phyloP scores from a whole-genome alignment of 2,329 filamentous ascomycete species.

The Aspergillus neotritici region DNA sequence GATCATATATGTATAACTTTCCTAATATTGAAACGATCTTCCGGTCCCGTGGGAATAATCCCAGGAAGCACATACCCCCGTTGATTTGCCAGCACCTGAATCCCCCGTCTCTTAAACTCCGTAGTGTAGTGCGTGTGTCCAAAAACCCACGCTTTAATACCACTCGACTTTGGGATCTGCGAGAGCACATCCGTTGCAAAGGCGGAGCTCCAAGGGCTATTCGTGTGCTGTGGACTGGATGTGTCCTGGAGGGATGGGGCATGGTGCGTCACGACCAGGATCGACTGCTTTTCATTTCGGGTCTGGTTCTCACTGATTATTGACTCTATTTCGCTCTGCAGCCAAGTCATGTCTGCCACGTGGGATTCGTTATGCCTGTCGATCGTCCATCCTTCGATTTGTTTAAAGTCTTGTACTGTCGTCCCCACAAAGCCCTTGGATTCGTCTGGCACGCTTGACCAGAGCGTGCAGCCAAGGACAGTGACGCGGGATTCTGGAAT shows the following conservation, averaged over 20 bases:
- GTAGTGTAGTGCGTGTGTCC: constrained; percentile 44
- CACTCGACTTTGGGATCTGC: constrained; percentile 5
- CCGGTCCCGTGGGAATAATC: constrained; percentile 7
- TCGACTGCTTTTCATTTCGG: background rate
- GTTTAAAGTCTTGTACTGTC: constrained; percentile 50
- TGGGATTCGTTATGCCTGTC: constrained; percentile 48
- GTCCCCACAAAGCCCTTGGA: constrained; percentile 36
- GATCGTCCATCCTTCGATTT: constrained; percentile 50
- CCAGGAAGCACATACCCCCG: constrained; percentile 36
- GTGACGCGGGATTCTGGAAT: constrained; percentile 36
- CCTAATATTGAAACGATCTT: constrained; percentile 12
- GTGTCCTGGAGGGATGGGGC: constrained; percentile 49
- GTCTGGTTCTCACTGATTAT: constrained; percentile 12
- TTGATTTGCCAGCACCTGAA: constrained; percentile 42
- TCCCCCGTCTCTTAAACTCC: constrained; percentile 32
- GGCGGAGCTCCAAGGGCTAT: constrained; percentile 45
- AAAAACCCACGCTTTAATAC: constrained; percentile 41
- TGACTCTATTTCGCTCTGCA: constrained; percentile 35
- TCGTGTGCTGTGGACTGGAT: constrained; percentile 45
- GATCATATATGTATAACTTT: constrained; percentile 15
- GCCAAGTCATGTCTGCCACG: constrained; percentile 47
- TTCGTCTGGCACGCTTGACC: constrained; percentile 46
- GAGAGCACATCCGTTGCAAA: constrained; percentile 50
- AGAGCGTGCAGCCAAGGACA: constrained; percentile 55
- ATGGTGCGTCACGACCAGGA: constrained; percentile 55